Percentiles rank a stretch among this genome's conserved stretches.
phyloP scores from a whole-genome alignment of 2,329 filamentous ascomycete species.

The Thermoascus crustaceus region DNA sequence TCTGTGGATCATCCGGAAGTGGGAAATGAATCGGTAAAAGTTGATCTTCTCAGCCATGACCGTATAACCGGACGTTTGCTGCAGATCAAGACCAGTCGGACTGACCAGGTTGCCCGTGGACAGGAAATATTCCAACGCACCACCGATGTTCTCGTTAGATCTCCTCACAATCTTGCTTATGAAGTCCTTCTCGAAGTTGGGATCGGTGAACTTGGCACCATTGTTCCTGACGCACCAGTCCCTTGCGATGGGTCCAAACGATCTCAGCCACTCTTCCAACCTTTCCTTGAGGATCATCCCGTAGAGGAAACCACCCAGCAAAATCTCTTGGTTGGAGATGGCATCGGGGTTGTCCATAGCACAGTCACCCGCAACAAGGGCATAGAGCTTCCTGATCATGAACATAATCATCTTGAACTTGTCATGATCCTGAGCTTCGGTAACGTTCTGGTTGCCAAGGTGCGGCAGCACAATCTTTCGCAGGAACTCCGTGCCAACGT shows the following conservation, averaged over 20 bases:
- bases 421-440: conserved; percentile 73
- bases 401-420: conserved; percentile 92
- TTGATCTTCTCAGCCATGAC: conserved; percentile 99
- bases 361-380: conserved; percentile 86
- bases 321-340: conserved; percentile 88
- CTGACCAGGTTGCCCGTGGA: conserved; percentile 91
- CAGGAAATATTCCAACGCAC: conserved; percentile 85
- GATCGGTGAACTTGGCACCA: conserved; percentile 58
- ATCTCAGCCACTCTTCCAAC: conserved; percentile 79
- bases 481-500: conserved; percentile 85
- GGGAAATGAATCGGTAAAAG: conserved; percentile 95
- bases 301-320: conserved; percentile 88
- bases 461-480: conserved; percentile 86
- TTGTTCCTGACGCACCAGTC: conserved; percentile 49
- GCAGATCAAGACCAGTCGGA: conserved; percentile 83
- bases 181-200: conserved; percentile 73
- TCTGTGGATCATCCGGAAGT: conserved; percentile 98
- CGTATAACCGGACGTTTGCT: conserved; percentile 90
- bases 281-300: conserved; percentile 93
- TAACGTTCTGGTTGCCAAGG: conserved; percentile 76
- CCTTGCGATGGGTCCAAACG: conserved; percentile 45
- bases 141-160: conserved; percentile 81
- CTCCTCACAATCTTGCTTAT: conserved; percentile 66
- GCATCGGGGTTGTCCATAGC: conserved; percentile 93
- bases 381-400: conserved; percentile 93